These are phyloP conservation scores for Paracorniculantispora psalliotae DNA, from an alignment of 2,329 filamentous ascomycete species.

Conservation along the genomic window DNA sequence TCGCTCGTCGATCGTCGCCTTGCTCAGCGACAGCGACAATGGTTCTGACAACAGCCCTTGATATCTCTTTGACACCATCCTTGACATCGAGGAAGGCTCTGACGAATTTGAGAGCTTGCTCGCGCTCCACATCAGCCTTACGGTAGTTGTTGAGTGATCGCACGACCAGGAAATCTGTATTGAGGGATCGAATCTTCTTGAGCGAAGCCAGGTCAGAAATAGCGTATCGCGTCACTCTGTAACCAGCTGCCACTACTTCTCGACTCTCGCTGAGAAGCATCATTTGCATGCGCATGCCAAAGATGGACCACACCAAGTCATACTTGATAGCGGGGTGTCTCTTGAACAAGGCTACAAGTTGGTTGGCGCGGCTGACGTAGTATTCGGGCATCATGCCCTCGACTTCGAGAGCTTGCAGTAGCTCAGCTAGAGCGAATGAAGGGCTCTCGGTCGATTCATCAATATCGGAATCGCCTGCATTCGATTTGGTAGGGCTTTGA, in stretches of 20 bases:
- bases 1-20: slow-evolving; percentile 77
- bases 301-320: slow-evolving; percentile 92
- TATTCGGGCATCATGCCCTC: slow-evolving; percentile 88
- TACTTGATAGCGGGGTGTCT: slow-evolving; percentile 90
- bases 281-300: slow-evolving; percentile 87
- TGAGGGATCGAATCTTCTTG: slow-evolving; percentile 77
- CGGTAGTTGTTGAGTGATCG: slow-evolving; percentile 87
- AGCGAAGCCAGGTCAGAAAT: slow-evolving; percentile 89
- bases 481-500: slow-evolving; percentile 50
- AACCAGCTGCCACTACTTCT: slow-evolving; percentile 92
- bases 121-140: slow-evolving; percentile 93
- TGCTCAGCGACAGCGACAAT: slow-evolving; percentile 89
- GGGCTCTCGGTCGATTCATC: slow-evolving; percentile 78
- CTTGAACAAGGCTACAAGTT: slow-evolving; percentile 93
- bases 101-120: slow-evolving; percentile 95
- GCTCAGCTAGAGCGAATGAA: slow-evolving; percentile 83
- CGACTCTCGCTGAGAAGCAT: slow-evolving; percentile 95
- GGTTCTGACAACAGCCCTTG: slow-evolving; percentile 78
- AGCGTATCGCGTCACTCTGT: slow-evolving; percentile 87
- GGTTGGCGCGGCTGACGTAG: slow-evolving; percentile 90
- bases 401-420: slow-evolving; percentile 81
- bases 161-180: slow-evolving; percentile 90
- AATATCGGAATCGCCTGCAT: slow-evolving; percentile 53
- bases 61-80: slow-evolving; percentile 82
- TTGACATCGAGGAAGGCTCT: slow-evolving; percentile 94